phyloP scores from a whole-genome alignment of 257 asterid species.

The Mentha longifolia region DNA sequence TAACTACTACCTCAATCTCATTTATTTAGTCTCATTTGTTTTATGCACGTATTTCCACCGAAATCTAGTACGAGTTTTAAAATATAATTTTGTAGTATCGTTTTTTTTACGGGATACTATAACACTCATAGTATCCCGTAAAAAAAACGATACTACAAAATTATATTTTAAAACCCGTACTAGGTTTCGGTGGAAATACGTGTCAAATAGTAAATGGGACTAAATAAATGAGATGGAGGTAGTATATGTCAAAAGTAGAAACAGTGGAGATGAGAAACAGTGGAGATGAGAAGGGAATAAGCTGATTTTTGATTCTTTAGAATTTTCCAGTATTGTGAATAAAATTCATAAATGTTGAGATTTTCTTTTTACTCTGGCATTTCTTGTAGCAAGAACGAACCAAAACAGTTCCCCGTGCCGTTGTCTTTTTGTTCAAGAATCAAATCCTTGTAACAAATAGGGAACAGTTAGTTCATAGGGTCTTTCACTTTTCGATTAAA shows the following conservation, averaged over 20 bases:
- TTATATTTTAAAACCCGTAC: too few species aligned
- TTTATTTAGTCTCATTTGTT: too few species aligned
- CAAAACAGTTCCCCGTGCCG: not conserved
- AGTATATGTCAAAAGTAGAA: not conserved
- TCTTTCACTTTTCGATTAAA: not conserved
- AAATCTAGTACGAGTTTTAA: too few species aligned
- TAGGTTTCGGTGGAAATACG: too few species aligned
- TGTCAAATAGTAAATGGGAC: too few species aligned
- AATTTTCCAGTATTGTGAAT: slow-evolving; percentile 3
- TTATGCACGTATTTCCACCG: too few species aligned
- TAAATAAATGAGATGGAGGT: too few species aligned
- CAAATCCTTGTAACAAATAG: not conserved
- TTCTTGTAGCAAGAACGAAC: not conserved
- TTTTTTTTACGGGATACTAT: too few species aligned
- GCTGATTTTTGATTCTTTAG: not conserved
- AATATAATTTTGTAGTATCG: too few species aligned
- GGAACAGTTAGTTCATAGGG: not conserved
- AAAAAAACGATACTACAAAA: too few species aligned
- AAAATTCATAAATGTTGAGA: not conserved
- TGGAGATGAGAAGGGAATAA: slow-evolving; percentile 1
- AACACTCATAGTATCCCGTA: too few species aligned
- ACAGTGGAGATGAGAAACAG: not conserved
- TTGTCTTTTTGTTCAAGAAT: not conserved
- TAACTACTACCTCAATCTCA: too few species aligned
- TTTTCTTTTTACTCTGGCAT: not conserved